A percentile compares a stretch with the other conserved stretches of the same genome.
phyloP scores from a whole-genome alignment of 345 rosid species.

The Pistacia atlantica region DNA sequence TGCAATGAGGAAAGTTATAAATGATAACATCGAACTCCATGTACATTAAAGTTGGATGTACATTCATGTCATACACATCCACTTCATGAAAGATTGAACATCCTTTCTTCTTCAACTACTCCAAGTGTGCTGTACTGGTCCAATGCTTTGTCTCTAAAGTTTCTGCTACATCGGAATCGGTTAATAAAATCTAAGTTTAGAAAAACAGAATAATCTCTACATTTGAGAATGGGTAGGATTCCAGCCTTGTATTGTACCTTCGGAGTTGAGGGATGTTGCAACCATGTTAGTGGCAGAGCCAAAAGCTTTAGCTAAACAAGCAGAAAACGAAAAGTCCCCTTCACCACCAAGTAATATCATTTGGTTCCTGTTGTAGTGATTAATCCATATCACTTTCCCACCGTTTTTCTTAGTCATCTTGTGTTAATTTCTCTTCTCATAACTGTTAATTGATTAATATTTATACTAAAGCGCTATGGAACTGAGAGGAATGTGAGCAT shows the following conservation, averaged over 20 bases:
- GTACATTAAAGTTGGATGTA: background rate
- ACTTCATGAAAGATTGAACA: constrained; percentile 12
- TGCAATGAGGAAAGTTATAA: constrained; percentile 20
- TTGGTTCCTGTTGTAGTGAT: too few relatives aligned
- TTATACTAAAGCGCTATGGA: background rate
- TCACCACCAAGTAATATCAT: too few relatives aligned
- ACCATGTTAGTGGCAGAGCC: too few relatives aligned
- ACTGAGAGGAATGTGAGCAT: background rate
- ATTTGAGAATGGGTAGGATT: too few relatives aligned
- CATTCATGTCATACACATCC: background rate
- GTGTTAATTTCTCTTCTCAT: background rate
- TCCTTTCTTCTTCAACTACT: background rate
- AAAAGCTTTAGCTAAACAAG: too few relatives aligned
- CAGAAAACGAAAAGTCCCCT: too few relatives aligned
- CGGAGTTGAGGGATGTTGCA: too few relatives aligned
- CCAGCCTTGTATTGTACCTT: too few relatives aligned
- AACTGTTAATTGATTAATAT: background rate
- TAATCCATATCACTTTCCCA: constrained; percentile 1
- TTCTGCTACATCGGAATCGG: background rate
- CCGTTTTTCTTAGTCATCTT: background rate
- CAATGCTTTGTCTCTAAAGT: background rate
- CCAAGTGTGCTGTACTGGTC: background rate
- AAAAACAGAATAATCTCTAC: too few relatives aligned
- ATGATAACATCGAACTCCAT: constrained; percentile 19
- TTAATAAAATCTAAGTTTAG: background rate